phyloP scores from a whole-genome alignment of 768 basidiomycete genomes.

The Suillus paluster region DNA sequence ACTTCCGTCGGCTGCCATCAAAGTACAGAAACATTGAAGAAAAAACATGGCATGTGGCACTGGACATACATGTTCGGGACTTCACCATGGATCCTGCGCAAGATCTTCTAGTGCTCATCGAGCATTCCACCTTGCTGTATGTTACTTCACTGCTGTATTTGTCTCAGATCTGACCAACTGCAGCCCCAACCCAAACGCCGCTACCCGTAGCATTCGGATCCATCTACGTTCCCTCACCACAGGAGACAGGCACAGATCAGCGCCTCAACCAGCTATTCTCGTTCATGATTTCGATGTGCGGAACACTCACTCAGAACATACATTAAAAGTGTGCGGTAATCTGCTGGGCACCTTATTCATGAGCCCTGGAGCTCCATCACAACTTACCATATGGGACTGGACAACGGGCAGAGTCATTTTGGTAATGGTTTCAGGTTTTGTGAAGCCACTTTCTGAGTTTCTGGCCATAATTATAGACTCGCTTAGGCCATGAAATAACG shows the following conservation, averaged over 20 bases:
- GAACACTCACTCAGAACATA: conserved; percentile 38
- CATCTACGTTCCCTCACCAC: conserved; percentile 52
- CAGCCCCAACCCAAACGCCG: conserved; percentile 10
- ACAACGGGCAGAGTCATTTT: conserved; percentile 53
- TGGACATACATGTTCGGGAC: conserved; percentile 48
- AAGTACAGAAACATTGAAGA: conserved; percentile 49
- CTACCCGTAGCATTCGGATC: conserved; percentile 26
- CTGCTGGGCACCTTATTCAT: conserved; percentile 54
- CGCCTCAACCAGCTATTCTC: conserved; percentile 40
- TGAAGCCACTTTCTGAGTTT: conserved; percentile 12
- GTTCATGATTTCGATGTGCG: conserved; percentile 23
- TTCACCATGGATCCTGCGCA: conserved; percentile 71
- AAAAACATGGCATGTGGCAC: conserved; percentile 46
- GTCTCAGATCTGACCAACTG: background rate
- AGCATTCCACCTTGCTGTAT: conserved; percentile 40
- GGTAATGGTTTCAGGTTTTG: conserved; percentile 36
- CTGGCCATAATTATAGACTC: conserved; percentile 15
- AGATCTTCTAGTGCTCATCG: conserved; percentile 60
- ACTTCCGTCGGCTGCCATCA: conserved; percentile 56
- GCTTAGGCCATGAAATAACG: conserved; percentile 39
- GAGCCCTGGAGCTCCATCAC: conserved; percentile 38
- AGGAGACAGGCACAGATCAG: conserved; percentile 50
- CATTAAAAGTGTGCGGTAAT: conserved; percentile 60
- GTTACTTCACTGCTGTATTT: conserved; percentile 16
- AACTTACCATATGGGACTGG: conserved; percentile 71